phyloP scores from a whole-genome alignment of 352 stramenopile genomes.

The Chrysophaeum taylorii region DNA sequence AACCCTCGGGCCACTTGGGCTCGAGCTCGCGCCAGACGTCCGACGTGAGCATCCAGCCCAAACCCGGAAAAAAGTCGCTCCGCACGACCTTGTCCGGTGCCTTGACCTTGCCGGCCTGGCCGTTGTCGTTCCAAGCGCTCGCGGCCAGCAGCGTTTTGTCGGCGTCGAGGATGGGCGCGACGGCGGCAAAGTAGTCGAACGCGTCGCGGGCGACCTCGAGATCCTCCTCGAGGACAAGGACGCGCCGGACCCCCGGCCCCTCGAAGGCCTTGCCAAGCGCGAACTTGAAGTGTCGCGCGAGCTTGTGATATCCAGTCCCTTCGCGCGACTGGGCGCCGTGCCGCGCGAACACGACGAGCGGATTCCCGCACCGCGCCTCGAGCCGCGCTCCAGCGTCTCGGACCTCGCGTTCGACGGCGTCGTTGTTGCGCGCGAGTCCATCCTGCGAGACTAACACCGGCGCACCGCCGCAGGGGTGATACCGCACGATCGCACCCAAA shows the following conservation, averaged over 20 bases:
- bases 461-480: conserved; percentile 34
- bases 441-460: conserved; percentile 64
- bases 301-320: conserved; percentile 43
- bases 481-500: conserved; percentile 40
- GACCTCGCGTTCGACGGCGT: conserved; percentile 39
- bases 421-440: no score
- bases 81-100: conserved; percentile 31
- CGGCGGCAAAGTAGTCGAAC: conserved; percentile 63
- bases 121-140: conserved; percentile 69
- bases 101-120: conserved; percentile 36
- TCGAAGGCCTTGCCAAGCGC: conserved; percentile 34
- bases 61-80: conserved; percentile 69
- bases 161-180: conserved; percentile 50
- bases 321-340: conserved; percentile 10
- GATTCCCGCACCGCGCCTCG: neutral
- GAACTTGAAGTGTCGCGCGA: conserved; percentile 61
- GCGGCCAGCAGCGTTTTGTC: conserved; percentile 49
- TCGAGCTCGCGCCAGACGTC: conserved; percentile 43
- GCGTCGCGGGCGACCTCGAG: conserved; percentile 63
- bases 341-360: conserved; percentile 1
- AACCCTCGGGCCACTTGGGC: conserved; percentile 45
- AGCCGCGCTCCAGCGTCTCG: conserved; percentile 22
- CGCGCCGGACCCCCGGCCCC: conserved; percentile 29
- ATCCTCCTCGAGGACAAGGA: conserved; percentile 73
- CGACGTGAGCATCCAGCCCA: conserved; percentile 71